These are phyloP conservation scores for Xylaria venustula DNA, from an alignment of 495 filamentous ascomycete species.

Conservation along the genomic window DNA sequence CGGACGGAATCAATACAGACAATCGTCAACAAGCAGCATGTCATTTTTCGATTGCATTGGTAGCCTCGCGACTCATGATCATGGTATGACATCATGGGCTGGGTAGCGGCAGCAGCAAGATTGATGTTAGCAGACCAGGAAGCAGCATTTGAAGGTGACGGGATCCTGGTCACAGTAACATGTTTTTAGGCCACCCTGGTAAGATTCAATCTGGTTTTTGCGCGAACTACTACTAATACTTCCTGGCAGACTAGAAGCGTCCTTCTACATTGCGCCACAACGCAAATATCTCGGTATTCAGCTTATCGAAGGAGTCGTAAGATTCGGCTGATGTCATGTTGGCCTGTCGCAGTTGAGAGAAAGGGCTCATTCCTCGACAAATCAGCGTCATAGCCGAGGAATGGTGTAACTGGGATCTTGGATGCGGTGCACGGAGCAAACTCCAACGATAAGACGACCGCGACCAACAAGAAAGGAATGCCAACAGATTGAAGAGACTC, in stretches of 20 bases:
- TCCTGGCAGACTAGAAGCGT: too few species aligned
- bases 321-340: too few species aligned
- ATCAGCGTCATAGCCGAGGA: neutral
- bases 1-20: neutral
- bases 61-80: neutral
- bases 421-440: too few species aligned
- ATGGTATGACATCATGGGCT: constrained; percentile 14
- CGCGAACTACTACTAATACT: too few species aligned
- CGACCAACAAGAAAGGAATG: too few species aligned
- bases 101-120: neutral
- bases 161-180: neutral
- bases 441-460: too few species aligned
- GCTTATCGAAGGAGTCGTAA: too few species aligned
- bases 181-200: too few species aligned
- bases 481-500: too few species aligned
- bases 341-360: neutral
- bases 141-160: neutral
- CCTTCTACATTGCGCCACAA: neutral
- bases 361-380: neutral
- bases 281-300: too few species aligned
- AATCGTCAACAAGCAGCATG: neutral
- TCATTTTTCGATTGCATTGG: neutral
- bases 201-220: too few species aligned
- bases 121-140: neutral
- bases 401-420: neutral